Percentiles rank a stretch among this genome's conserved stretches.
Evolutionary conservation across 2,329 filamentous ascomycete species (phyloP).

Genomic region (Hortaea werneckii): DNA sequence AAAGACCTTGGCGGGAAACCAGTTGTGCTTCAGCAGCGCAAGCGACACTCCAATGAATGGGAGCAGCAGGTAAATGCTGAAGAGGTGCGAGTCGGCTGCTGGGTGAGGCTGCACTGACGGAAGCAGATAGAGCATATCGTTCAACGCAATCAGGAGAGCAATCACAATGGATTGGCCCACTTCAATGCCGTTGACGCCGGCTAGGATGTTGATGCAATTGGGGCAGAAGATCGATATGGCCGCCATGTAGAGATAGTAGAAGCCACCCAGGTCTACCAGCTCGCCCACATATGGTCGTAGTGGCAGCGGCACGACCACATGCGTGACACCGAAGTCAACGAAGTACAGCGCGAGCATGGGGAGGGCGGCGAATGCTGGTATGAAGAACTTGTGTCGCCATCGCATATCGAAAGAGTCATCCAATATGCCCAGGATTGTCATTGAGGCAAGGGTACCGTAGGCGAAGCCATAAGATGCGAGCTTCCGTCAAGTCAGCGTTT

Average conservation of each 20-base stretch:
- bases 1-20: conserved; percentile 90
- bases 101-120: conserved; percentile 66
- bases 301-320: conserved; percentile 80
- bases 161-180: conserved; percentile 90
- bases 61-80: conserved; percentile 87
- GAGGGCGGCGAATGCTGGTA: conserved; percentile 85
- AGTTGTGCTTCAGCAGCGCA: conserved; percentile 82
- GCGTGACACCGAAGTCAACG: conserved; percentile 95
- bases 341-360: conserved; percentile 95
- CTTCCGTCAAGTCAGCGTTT: conserved; percentile 34
- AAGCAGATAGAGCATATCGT: conserved; percentile 76
- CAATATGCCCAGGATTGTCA: conserved; percentile 81
- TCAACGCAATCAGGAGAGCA: conserved; percentile 69
- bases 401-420: conserved; percentile 97
- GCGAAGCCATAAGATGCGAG: conserved; percentile 91
- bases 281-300: conserved; percentile 76
- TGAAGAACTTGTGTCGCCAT: conserved; percentile 98
- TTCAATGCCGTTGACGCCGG: conserved; percentile 97
- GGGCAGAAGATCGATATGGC: conserved; percentile 94
- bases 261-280: conserved; percentile 63
- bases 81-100: conserved; percentile 88
- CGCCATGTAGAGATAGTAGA: conserved; percentile 96
- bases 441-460: conserved; percentile 82
- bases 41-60: conserved; percentile 89
- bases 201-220: conserved; percentile 99